Percentiles rank a stretch among this genome's conserved stretches.
Conservation (phyloP, 2,329 filamentous ascomycete genomes). For the Chaetothyriales sp. region DNA sequence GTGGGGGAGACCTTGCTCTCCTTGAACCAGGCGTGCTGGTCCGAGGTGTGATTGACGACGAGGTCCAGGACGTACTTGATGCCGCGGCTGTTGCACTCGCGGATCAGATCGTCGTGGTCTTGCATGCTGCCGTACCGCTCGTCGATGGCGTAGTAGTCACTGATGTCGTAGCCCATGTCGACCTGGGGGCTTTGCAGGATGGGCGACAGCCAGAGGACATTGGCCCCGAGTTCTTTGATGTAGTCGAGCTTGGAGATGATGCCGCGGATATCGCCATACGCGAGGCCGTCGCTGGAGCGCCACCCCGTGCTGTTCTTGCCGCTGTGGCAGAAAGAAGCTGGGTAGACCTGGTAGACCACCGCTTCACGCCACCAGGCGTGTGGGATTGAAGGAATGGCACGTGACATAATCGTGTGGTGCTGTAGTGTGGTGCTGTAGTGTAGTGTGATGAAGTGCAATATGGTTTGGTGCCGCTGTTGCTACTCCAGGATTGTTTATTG, state of each 20-base stretch:
- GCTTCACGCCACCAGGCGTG: slow-evolving; percentile 46
- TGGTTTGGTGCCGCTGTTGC: too few relatives aligned
- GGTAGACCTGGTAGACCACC: slow-evolving; percentile 49
- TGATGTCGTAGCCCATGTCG: slow-evolving; percentile 60
- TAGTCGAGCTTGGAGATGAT: slow-evolving; percentile 51
- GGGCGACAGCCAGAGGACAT: slow-evolving; percentile 55
- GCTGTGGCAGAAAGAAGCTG: slow-evolving; percentile 43
- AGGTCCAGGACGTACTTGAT: slow-evolving; percentile 60
- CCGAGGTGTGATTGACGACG: slow-evolving; percentile 60
- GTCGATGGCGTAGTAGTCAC: slow-evolving; percentile 50
- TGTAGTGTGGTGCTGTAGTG: too few relatives aligned
- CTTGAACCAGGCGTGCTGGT: slow-evolving; percentile 55
- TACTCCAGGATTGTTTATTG: too few relatives aligned
- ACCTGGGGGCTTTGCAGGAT: slow-evolving; percentile 52
- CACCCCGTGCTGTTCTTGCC: slow-evolving; percentile 35
- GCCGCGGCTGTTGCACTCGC: slow-evolving; percentile 42
- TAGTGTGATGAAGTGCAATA: too few relatives aligned
- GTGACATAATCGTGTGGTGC: background rate
- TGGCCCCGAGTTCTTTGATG: slow-evolving; percentile 46
- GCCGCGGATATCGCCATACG: slow-evolving; percentile 44
- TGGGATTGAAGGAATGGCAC: background rate
- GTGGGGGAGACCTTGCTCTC: slow-evolving; percentile 40
- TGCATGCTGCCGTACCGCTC: slow-evolving; percentile 47
- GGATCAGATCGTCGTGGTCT: slow-evolving; percentile 47
- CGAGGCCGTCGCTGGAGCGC: slow-evolving; percentile 35